Conservation (phyloP, 2,329 filamentous ascomycete species). For the Fusarium brachygibbosum region DNA sequence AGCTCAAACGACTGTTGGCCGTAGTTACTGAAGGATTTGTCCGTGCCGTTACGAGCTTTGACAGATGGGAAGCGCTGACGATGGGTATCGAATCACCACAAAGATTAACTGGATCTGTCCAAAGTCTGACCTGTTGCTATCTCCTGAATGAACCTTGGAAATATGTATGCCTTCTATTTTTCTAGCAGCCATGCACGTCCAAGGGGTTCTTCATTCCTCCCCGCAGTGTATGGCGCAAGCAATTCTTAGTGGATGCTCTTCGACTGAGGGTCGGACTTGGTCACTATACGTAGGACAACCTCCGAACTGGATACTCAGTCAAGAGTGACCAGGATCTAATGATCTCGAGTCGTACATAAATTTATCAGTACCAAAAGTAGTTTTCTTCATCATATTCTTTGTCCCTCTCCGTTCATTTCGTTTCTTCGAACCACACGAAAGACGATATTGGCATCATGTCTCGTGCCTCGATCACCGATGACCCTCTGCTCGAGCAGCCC, state of each 20-base stretch:
- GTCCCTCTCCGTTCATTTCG: not conserved
- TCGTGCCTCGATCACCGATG: not conserved
- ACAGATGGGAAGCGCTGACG: no score
- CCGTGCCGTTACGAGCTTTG: no score
- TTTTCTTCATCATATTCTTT: no score
- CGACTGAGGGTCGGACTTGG: not conserved
- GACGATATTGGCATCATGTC: not conserved
- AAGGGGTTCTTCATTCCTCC: not conserved
- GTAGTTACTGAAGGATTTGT: no score
- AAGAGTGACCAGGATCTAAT: not conserved
- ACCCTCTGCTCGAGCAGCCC: constrained; percentile 13
- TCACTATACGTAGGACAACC: not conserved
- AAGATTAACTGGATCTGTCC: not conserved
- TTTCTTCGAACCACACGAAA: no score
- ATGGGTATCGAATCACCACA: not conserved
- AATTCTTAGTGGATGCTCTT: not conserved
- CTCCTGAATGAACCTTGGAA: not conserved
- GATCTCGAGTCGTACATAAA: not conserved
- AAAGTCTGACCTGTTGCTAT: not conserved
- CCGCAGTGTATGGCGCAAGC: not conserved
- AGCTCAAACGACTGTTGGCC: not conserved
- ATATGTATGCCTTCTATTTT: not conserved
- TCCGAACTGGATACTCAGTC: not conserved
- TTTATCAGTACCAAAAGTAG: not conserved
- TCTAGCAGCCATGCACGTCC: no score